A percentile compares a stretch with the other conserved stretches of the same genome.
These are phyloP conservation scores for Echinochloa phyllopogon DNA, from an alignment of 176 grass and related monocot species.

Conservation along the genomic window DNA sequence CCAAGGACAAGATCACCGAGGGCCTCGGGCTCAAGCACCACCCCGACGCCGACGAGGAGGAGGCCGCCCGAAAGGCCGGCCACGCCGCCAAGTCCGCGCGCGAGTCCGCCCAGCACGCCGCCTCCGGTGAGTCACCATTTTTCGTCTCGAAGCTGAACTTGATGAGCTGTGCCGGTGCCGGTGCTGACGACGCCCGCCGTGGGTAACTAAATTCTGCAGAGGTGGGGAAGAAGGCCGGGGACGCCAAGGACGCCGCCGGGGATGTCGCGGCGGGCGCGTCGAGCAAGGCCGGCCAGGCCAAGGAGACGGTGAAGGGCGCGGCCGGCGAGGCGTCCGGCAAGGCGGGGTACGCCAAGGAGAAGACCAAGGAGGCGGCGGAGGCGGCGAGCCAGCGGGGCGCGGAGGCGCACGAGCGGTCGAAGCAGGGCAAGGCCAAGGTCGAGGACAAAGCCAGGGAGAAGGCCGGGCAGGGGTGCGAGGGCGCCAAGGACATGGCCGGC, in stretches of 20 bases:
- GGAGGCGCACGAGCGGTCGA: constrained; percentile 45
- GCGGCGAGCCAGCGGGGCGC: constrained; percentile 41
- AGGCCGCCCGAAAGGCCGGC: constrained; percentile 54
- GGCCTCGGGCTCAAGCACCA: constrained; percentile 64
- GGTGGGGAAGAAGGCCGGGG: constrained; percentile 44
- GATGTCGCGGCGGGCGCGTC: constrained; percentile 39
- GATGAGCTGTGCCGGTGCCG: background rate
- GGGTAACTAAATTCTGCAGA: constrained; percentile 6
- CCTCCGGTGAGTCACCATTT: constrained; percentile 41
- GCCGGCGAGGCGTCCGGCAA: constrained; percentile 38
- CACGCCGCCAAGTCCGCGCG: constrained; percentile 47
- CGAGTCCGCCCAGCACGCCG: constrained; percentile 53
- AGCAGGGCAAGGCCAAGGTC: constrained; percentile 43
- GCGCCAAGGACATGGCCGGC: constrained; percentile 19
- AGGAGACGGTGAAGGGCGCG: constrained; percentile 39
- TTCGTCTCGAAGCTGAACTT: background rate
- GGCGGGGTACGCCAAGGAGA: constrained; percentile 45
- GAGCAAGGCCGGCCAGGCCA: constrained; percentile 33
- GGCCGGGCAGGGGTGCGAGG: constrained; percentile 48
- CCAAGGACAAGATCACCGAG: constrained; percentile 81
- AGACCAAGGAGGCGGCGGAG: constrained; percentile 33
- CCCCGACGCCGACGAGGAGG: constrained; percentile 54
- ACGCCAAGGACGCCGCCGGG: constrained; percentile 41
- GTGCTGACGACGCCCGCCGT: background rate
- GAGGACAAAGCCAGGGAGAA: constrained; percentile 38